phyloP scores from a whole-genome alignment of 2,329 filamentous ascomycete genomes.

The Fusarium nurragi region DNA sequence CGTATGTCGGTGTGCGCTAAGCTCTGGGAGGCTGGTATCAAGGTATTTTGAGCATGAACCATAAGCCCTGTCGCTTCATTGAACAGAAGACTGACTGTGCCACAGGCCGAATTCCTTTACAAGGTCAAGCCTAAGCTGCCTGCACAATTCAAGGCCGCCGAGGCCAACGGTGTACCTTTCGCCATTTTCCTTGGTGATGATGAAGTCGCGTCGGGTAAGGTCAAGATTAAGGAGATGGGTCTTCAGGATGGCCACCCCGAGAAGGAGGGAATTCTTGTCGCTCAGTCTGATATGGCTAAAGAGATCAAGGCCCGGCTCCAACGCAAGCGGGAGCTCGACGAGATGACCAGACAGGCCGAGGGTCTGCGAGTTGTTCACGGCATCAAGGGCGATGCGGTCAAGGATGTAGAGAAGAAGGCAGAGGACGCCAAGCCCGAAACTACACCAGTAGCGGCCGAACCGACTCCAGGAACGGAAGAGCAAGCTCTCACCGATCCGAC shows the following conservation, averaged over 20 bases:
- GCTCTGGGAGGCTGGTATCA: conserved; percentile 89
- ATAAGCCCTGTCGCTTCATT: neutral
- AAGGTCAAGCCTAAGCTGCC: conserved; percentile 91
- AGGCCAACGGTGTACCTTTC: conserved; percentile 81
- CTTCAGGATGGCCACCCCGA: conserved; percentile 84
- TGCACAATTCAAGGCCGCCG: conserved; percentile 91
- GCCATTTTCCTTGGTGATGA: conserved; percentile 92
- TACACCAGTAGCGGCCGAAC: conserved; percentile 21
- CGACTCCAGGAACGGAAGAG: conserved; percentile 16
- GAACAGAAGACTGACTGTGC: conserved; percentile 36
- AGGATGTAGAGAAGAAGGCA: conserved; percentile 29
- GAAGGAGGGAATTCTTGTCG: conserved; percentile 84
- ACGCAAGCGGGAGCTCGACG: conserved; percentile 56
- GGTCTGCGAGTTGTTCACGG: conserved; percentile 59
- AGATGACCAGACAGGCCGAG: conserved; percentile 55
- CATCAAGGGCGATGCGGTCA: conserved; percentile 49
- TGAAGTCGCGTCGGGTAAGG: conserved; percentile 82
- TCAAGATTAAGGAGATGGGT: conserved; percentile 83
- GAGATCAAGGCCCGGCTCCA: conserved; percentile 65
- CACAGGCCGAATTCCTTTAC: conserved; percentile 81
- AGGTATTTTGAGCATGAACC: conserved; percentile 57
- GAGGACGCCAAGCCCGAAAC: conserved; percentile 21
- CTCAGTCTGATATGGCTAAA: conserved; percentile 67
- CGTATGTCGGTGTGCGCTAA: conserved; percentile 81
- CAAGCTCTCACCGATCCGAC: conserved; percentile 20